Base-by-base conservation (phyloP, 345 rosid genomes). In the Pistacia atlantica region DNA sequence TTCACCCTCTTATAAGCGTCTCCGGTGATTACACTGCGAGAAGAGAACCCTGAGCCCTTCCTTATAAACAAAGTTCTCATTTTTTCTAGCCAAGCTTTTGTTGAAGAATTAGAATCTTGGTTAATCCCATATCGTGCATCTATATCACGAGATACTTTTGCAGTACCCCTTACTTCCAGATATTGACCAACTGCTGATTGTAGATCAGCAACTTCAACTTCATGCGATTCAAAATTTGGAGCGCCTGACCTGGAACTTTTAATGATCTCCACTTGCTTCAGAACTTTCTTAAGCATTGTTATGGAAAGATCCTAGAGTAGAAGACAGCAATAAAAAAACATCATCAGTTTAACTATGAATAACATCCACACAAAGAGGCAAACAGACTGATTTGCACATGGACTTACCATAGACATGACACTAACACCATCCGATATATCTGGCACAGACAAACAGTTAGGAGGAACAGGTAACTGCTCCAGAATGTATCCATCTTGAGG, bases 11-110 rank as follows among this genome's bases (percentile, higher is more conserved):
- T 90, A 78, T 87, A 96, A 12, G 95, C 86, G 83, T 96, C 99
- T 48, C 99, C 99, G 25, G 99, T 92, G 70, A 96, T 92, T 78
- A 96, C 98, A 80, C 92, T 90, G 22, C 99, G 94, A 10, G 99
- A 96, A 66, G 98, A 93, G 64, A 93, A 96, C 54, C 99, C 99
- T 51, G 93, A 93, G 37, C 99, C 97, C 83, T 96, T 96, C 49
- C 91, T 90, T 2, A 96, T 93, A 82, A 96, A 96, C 60, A 96
- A 79, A 0, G 93, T 96, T 68, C 85, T 82, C 91, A 96, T 96
- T 75, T 96, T 96, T 75, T 96, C 98, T 28, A 89, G 79, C 99
- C 99, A 96, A 2, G 95, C 97, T 56, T 93, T 96, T 35, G 98
- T 89, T 42, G 98, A 84, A 11, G 97, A 89, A 57, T 71, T 86